Base-by-base conservation (phyloP, 352 stramenopile species). In the Phytopythium kandeliae region DNA sequence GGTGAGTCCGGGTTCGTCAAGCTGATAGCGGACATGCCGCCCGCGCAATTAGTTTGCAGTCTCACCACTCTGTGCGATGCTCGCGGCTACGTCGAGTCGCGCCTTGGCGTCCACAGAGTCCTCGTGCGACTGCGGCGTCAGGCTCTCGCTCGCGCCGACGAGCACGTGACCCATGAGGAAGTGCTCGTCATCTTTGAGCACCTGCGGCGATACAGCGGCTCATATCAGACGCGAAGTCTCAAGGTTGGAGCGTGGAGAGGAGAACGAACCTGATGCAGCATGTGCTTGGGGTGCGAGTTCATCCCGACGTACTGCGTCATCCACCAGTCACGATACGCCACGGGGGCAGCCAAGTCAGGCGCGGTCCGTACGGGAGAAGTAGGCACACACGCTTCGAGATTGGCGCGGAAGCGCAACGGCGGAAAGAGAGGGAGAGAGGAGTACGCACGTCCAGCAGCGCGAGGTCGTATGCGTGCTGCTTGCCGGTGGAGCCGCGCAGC, bases 91-190 rank as follows among this genome's bases (percentile, higher is more conserved):
- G 21, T 65, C 42, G 22, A 87, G 60, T 41, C 59, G 59, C 12
- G 25, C 41, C 8, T 52, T 55, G 8, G 77, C 78, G 30, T 89
- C 75, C 22, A 91, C 37, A 22, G 72, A 57, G 48, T 94, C 84
- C 38, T 82, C 67, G 42, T 87, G 81, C 57, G 84, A 58, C 49
- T 81, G 65, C 3, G 84, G 81, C 19, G 65, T 51, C 22, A 94
- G 65, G 41, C 67, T 86, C 51, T 92, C 71, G 35, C 81, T 94
- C 12, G 78, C 65, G 21, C 71, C 81, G 4, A 94, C 79, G 15
- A 94, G 81, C 47, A 92, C 77, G 42, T 91, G 81, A 40, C 81
- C 84, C 81, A 94, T 94, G 26, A 94, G 59, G 50, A 91, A 92
- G 17, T 65, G 37, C n/a, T 43, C 57, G 38, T 89, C 71, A 24